A percentile compares a stretch with the other conserved stretches of the same genome.
Evolutionary conservation across 2,329 filamentous ascomycete genomes (phyloP).

Genomic region (Pleomassaria siparia): DNA sequence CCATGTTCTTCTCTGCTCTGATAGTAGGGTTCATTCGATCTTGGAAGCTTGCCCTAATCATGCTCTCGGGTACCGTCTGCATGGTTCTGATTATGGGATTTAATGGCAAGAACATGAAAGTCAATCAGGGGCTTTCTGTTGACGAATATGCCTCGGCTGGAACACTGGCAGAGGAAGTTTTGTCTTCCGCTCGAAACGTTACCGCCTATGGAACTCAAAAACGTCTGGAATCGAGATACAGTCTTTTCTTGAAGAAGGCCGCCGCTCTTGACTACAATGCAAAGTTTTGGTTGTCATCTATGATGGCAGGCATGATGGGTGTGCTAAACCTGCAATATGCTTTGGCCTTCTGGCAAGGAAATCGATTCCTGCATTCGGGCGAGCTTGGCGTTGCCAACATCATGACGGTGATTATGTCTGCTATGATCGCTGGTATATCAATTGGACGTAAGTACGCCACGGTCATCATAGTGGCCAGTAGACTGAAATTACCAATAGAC

Average conservation of each 20-base stretch:
- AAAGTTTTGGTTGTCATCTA: slow-evolving; percentile 71
- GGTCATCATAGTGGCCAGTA: background rate
- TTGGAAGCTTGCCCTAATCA: slow-evolving; percentile 91
- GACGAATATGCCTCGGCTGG: slow-evolving; percentile 81
- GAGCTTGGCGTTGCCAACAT: slow-evolving; percentile 69
- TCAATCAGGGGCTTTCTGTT: slow-evolving; percentile 70
- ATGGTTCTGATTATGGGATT: slow-evolving; percentile 76
- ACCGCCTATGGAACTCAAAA: slow-evolving; percentile 92
- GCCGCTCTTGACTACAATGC: slow-evolving; percentile 75
- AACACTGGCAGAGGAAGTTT: slow-evolving; percentile 88
- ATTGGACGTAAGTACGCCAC: slow-evolving; percentile 69
- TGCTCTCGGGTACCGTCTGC: slow-evolving; percentile 76
- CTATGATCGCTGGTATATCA: slow-evolving; percentile 92
- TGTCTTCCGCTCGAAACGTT: slow-evolving; percentile 90
- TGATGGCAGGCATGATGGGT: slow-evolving; percentile 83
- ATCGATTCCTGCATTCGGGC: slow-evolving; percentile 57
- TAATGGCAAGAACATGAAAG: slow-evolving; percentile 74
- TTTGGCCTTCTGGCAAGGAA: slow-evolving; percentile 51
- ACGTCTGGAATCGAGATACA: slow-evolving; percentile 85
- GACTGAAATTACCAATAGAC: slow-evolving; percentile 6
- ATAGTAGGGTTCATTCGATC: slow-evolving; percentile 89
- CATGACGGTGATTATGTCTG: slow-evolving; percentile 82
- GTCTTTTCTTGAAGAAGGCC: slow-evolving; percentile 70
- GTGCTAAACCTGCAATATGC: slow-evolving; percentile 74
- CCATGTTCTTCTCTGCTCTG: slow-evolving; percentile 78